These are phyloP conservation scores for Linnemannia hyalina DNA, from an alignment of 192 early-diverging fungal genomes.

Conservation along the genomic window DNA sequence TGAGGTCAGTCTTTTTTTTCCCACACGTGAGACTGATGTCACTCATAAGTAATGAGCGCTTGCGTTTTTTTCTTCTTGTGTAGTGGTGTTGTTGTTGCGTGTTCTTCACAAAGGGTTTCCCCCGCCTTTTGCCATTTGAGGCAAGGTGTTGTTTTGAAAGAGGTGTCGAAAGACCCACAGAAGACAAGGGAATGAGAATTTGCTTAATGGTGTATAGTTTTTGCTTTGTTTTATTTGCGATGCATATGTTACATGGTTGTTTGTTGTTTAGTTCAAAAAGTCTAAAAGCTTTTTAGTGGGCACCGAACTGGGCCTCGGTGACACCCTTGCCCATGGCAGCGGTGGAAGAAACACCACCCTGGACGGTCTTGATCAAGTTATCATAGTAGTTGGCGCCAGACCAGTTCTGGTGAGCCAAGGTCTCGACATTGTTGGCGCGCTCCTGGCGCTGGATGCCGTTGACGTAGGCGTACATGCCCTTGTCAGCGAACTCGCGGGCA, in stretches of 20 bases:
- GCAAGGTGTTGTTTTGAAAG: not conserved
- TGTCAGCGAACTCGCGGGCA: conserved; percentile 87
- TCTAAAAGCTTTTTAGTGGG: conserved; percentile 34
- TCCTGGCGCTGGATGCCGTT: conserved; percentile 93
- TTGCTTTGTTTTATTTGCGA: conserved; percentile 10
- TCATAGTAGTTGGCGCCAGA: conserved; percentile 94
- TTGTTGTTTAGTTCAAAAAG: not conserved
- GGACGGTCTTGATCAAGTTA: conserved; percentile 91
- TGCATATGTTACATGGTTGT: not conserved
- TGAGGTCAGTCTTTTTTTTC: not conserved
- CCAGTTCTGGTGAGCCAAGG: conserved; percentile 94
- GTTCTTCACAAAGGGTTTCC: not conserved
- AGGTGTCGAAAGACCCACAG: not conserved
- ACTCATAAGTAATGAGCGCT: not conserved
- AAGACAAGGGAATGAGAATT: not conserved
- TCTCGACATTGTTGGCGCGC: conserved; percentile 90
- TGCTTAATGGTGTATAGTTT: not conserved
- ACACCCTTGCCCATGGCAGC: conserved; percentile 96
- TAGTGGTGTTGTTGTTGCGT: not conserved
- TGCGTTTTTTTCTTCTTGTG: not conserved
- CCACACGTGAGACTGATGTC: conserved; percentile 13
- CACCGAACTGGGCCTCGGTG: conserved; percentile 84
- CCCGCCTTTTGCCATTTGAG: not conserved
- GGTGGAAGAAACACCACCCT: conserved; percentile 93
- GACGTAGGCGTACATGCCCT: conserved; percentile 97